phyloP scores from a whole-genome alignment of 257 asterid genomes.

The Rubia yunnanensis region DNA sequence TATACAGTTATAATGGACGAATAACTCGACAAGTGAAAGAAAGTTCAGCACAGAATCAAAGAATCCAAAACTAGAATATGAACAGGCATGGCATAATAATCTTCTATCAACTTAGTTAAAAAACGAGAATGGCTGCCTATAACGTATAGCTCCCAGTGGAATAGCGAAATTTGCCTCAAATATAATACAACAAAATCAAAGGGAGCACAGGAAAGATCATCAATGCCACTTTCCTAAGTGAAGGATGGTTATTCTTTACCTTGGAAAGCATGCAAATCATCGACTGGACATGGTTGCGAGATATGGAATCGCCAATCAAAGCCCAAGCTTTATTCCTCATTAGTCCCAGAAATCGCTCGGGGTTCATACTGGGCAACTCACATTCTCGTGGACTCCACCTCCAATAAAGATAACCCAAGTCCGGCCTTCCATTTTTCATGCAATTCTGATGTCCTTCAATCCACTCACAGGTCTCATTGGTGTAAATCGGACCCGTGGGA shows the following conservation, averaged over 20 bases:
- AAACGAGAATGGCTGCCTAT: background rate
- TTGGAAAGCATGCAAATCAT: constrained; percentile 71
- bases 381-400: constrained; percentile 71
- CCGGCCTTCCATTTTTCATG: constrained; percentile 73
- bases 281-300: constrained; percentile 78
- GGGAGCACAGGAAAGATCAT: background rate
- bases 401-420: constrained; percentile 55
- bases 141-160: too few relatives aligned
- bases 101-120: too few relatives aligned
- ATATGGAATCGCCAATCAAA: constrained; percentile 74
- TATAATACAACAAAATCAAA: background rate
- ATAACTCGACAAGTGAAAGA: background rate
- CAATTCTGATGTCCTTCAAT: constrained; percentile 72
- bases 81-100: background rate
- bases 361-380: constrained; percentile 43
- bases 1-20: background rate
- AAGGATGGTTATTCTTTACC: constrained; percentile 31
- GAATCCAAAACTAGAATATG: background rate
- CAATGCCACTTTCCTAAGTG: background rate
- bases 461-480: constrained; percentile 40
- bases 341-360: constrained; percentile 34
- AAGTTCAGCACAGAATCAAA: background rate
- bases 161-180: background rate
- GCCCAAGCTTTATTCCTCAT: constrained; percentile 56
- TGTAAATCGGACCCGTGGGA: constrained; percentile 49